Evolutionary conservation across 1,284 basidiomycete species (phyloP), one percentile per base, ranked within the genome.

Genomic region (Paramarasmius palmivorus): DNA sequence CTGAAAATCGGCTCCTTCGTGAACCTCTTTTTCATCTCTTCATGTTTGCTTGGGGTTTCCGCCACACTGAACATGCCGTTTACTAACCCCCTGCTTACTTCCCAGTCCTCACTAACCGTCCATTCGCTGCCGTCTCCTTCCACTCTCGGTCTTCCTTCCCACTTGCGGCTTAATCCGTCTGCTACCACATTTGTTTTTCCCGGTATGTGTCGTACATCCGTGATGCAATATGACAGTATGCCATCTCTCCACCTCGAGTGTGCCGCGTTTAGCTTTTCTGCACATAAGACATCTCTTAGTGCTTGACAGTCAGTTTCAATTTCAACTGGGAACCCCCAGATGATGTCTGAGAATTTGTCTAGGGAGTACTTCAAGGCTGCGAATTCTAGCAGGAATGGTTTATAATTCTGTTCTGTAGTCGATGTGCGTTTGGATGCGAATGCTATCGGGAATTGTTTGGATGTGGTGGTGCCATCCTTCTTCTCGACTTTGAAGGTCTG

Each of bases 121-220:
- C 68, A 72, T 26, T 66, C 63, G 48, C 65, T 61, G 1, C 71
- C 67, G 39, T 76, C 65, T 0, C 63, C 68, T 17, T 44, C 20
- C 4, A 12, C 41, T 19, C 40, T 20, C 37, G 41, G 26, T n/a
- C 15, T 38, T 36, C 52, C 49, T 37, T 54, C 49, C 48, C 53
- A 54, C 49, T 49, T 57, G 10, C 46, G 20, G 47, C 55, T 56
- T 15, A 56, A 37, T 17, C 51, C 46, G 48, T 59, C 58, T 34
- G 52, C 57, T 29, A 56, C 52, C 3, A 45, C 47, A 6, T 60
- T 60, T 1, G 49, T 17, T 4, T 37, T 20, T 1, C 59, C 51
- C 10, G 54, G 59, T 36, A 55, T 19, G 23, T 60, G 59, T 25
- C 42, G 25, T n/a, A 60, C 50, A 4, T 50, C 48, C 1, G 52